Base-by-base conservation (phyloP, 2,329 filamentous ascomycete species). In the Fusarium cicatricum region DNA sequence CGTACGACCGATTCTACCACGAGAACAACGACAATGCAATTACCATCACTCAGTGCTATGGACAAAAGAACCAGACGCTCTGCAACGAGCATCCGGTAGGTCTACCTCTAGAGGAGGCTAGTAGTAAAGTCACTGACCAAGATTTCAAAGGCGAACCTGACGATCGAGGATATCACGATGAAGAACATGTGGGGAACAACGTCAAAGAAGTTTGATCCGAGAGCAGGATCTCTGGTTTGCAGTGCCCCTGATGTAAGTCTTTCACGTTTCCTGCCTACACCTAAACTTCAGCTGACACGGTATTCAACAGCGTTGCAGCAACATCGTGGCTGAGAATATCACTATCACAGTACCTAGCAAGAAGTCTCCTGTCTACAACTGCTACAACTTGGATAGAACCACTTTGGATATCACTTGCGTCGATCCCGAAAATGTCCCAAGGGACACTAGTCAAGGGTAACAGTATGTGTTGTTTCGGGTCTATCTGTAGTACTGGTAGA, bases 1-100 rank as follows among this genome's bases (percentile, higher is more conserved):
- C 87, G 1, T 90, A 88, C 69, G 83, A 89, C 52, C 79, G 77
- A 4, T 86, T 90, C 75, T 68, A 74, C 32, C 78, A 87, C 55
- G 72, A 79, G 31, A 87, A 89, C 56, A 86, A 88, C 57, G 87
- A 89, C 67, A 68, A 65, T 16, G 68, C 67, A 2, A 70, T 70
- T 12, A 70, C 67, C 0, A 70, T 70, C 10, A 69, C 69, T 7
- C 68, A 70, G 12, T 70, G 68, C 11, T 70, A 70, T 21, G 68
- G 68, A 0, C 66, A 69, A 16, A 68, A 59, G 48, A 69, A 69
- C 16, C 66, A 67, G 37, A 69, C 66, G 6, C 48, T 69, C 1
- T 69, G 66, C 49, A 69, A 69, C 9, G 48, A 65, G 42, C 56
- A 53, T 9, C 66, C 66, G 0, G 66, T 68, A 53, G 12, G 65